Evolutionary conservation across 768 basidiomycete genomes (phyloP), one percentile per base, ranked within the genome.

Genomic region (Amanita thiersii): DNA sequence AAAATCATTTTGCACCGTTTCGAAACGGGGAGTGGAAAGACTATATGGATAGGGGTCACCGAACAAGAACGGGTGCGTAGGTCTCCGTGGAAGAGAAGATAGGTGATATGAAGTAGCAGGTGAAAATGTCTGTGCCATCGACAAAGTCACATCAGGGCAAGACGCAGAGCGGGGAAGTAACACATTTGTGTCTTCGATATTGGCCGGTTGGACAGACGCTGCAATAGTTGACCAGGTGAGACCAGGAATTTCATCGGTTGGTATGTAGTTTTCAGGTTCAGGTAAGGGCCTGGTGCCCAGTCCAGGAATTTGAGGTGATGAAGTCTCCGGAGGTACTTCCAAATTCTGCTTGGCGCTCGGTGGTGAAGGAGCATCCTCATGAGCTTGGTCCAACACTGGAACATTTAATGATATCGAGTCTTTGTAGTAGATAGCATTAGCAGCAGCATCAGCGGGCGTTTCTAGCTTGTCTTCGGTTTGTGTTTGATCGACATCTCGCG

Each of bases 41-140:
- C 66, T 69, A 36, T 67, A 67, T 1, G 72, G 72, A 47, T 68
- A 73, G 2, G 70, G 68, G 47, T 72, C 70, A 18, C 57, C 40
- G 41, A 59, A 53, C 10, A 71, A 47, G 42, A 64, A 49, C 14
- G 63, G 64, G 19, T 56, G 54, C 26, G 56, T 57, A 4, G 63
- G 44, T 7, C 42, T 21, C 19, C 32, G 40, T 18, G 40, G 10
- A 11, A 34, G 8, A n/a, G 26, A 9, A 15, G 4, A 39, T 14
- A 29, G 17, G 2, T 5, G 3, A 34, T 30, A 8, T 9, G 40
- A 12, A 1, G 32, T 34, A 12, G 14, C 5, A 33, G 20, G 21
- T 23, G 15, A 19, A n/a, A 12, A n/a, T 7, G 18, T 17, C 18
- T 23, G 23, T n/a, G 14, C 17, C 14, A 34, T 34, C 11, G 32